phyloP scores from a whole-genome alignment of 768 basidiomycete genomes.

The Mycena alexandri region DNA sequence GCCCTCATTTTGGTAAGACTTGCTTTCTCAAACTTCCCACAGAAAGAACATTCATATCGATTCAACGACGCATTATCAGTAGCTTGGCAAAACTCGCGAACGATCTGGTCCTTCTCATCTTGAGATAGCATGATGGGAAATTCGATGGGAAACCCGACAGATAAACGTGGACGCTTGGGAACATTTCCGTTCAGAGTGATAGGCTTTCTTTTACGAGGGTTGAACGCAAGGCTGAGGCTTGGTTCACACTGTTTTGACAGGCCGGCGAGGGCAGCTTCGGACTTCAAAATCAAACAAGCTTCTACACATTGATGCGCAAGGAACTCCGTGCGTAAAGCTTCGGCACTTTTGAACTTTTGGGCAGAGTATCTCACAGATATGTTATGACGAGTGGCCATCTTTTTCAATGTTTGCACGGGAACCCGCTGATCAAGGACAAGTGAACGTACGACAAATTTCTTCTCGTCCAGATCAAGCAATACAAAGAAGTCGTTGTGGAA shows the following conservation, averaged over 20 bases:
- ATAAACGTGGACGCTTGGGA: neutral
- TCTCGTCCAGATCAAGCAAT: neutral
- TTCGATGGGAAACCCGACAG: neutral
- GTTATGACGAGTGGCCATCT: constrained; percentile 2
- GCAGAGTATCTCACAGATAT: neutral
- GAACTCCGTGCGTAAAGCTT: constrained; percentile 10
- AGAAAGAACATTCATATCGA: no score
- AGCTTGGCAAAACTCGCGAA: constrained; percentile 15
- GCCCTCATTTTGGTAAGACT: constrained; percentile 6
- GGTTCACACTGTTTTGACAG: neutral
- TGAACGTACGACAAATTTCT: constrained; percentile 1
- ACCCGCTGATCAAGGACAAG: neutral
- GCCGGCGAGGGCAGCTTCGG: constrained; percentile 10
- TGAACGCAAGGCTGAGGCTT: neutral
- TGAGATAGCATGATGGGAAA: constrained; percentile 15
- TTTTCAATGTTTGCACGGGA: neutral
- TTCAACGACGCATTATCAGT: constrained; percentile 6
- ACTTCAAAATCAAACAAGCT: constrained; percentile 9
- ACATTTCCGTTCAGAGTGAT: neutral
- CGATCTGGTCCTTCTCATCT: constrained; percentile 22
- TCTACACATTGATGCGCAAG: constrained; percentile 10
- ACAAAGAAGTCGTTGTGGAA: no score
- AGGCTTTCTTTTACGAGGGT: constrained; percentile 9
- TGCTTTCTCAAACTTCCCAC: constrained; percentile 7
- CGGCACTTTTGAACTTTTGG: neutral